phyloP scores from a whole-genome alignment of 129 eudicot species.

The Pulicaria dysenterica region DNA sequence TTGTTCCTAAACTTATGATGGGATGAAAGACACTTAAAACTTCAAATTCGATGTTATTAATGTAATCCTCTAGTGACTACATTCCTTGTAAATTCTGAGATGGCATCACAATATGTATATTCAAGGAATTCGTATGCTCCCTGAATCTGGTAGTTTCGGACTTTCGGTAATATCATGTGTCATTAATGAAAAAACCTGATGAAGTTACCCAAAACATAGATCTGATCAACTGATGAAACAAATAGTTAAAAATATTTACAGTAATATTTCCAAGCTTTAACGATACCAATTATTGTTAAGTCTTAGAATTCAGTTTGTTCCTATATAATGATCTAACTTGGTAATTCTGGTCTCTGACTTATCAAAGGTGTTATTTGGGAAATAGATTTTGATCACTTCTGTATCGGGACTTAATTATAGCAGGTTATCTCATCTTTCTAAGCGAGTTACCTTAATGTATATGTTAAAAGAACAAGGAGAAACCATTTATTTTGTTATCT shows the following conservation, averaged over 20 bases:
- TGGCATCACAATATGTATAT: not conserved
- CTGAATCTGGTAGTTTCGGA: not conserved
- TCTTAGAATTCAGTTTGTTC: not conserved
- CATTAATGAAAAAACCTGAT: constrained; percentile 3
- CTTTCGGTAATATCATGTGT: not conserved
- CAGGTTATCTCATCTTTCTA: not conserved
- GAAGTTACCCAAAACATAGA: constrained; percentile 9
- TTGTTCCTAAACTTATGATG: no score
- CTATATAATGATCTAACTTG: not conserved
- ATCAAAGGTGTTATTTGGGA: not conserved
- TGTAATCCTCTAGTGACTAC: no score
- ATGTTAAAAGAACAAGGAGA: not conserved
- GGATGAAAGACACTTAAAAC: no score
- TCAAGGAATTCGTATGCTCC: not conserved
- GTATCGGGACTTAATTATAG: constrained; percentile 1
- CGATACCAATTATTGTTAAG: not conserved
- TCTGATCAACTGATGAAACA: not conserved
- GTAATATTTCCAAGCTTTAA: not conserved
- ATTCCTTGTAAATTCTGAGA: no score
- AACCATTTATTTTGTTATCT: not conserved
- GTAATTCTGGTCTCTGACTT: not conserved
- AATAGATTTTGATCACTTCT: not conserved
- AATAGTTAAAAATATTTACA: not conserved
- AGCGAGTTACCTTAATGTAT: not conserved
- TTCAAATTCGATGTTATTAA: no score